Base-by-base conservation (phyloP, 1,139 yeast species). In the Trichomonascaceae sp. region DNA sequence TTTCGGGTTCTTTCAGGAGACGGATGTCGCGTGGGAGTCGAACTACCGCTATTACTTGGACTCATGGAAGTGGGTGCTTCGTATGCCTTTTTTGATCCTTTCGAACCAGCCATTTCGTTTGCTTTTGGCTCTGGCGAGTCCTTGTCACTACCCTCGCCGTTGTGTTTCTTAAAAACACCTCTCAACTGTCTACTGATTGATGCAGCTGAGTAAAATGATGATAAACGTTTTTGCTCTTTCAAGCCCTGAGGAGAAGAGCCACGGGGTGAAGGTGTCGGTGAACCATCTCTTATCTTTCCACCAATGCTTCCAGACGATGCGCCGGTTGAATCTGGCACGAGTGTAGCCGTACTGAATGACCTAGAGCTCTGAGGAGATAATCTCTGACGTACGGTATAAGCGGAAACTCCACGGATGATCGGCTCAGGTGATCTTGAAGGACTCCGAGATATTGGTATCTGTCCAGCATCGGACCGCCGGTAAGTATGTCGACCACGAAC, bases 141-240 rank as follows among this genome's bases (percentile, higher is more conserved):
- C 32, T 27, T 27, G 32, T 36, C 41, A 22, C 46, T 15, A 6
- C 7, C n/a, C 20, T 44, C 30, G 18, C 32, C 13, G 24, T n/a
- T 17, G 22, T 41, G 45, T 19, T 41, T 48, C 27, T 24, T 48
- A 32, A 48, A 48, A 22, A 48, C 50, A 12, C 39, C 39, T 15
- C 41, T 48, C 30, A 48, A 17, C 18, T 48, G 50, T 45, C 22
- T 48, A 24, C 45, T 44, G 27, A 48, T 48, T 20, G 44, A 15
- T 38, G 45, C 15, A 4, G 50, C 50, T 8, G 46, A 44, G 27
- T 44, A 44, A 7, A 27, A 43, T 15, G 50, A 48, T n/a, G 43
- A 27, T 17, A 27, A 13, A 7, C 50, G 50, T 12, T 44, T 24
- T 7, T 19, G 36, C 17, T 38, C 18, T 27, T 39, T 41, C 30